Conservation (phyloP, 805 yeast species). For the Grigorovia humatica region DNA sequence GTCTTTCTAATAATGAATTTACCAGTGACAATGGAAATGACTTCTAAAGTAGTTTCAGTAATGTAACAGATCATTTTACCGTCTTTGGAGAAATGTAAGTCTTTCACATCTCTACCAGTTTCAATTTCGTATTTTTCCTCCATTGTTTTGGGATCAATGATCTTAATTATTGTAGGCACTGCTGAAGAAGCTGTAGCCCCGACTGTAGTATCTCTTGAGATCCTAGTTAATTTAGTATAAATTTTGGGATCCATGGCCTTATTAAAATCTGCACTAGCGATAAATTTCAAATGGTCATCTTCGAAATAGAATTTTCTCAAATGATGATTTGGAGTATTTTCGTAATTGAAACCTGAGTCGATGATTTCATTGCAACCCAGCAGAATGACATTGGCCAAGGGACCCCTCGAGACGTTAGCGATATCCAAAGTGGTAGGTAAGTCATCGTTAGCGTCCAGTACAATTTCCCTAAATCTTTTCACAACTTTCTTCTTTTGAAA, state of each 20-base stretch:
- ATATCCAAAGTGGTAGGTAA: conserved; percentile 78
- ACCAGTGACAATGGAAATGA: conserved; percentile 34
- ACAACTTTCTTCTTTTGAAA: conserved; percentile 38
- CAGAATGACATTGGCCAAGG: conserved; percentile 37
- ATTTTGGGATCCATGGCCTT: conserved; percentile 40
- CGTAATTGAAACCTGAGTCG: conserved; percentile 39
- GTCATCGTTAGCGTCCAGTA: conserved; percentile 57
- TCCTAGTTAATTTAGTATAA: conserved; percentile 47
- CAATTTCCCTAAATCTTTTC: conserved; percentile 54
- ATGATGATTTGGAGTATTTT: conserved; percentile 53
- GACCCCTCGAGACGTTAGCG: not conserved
- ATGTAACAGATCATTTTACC: conserved; percentile 57
- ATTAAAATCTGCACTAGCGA: conserved; percentile 47
- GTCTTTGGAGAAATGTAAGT: conserved; percentile 55
- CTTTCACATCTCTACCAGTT: conserved; percentile 48
- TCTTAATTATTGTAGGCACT: conserved; percentile 51
- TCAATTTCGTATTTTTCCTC: conserved; percentile 44
- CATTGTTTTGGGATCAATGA: conserved; percentile 48
- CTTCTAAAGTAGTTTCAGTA: conserved; percentile 42
- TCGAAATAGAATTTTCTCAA: conserved; percentile 55
- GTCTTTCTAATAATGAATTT: conserved; percentile 28
- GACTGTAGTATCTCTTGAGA: conserved; percentile 48
- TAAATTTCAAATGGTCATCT: conserved; percentile 51
- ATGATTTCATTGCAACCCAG: conserved; percentile 66
- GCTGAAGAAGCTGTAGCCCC: conserved; percentile 64